Conservation (phyloP, 805 yeast species). For the Saccharomycopsis malanga region DNA sequence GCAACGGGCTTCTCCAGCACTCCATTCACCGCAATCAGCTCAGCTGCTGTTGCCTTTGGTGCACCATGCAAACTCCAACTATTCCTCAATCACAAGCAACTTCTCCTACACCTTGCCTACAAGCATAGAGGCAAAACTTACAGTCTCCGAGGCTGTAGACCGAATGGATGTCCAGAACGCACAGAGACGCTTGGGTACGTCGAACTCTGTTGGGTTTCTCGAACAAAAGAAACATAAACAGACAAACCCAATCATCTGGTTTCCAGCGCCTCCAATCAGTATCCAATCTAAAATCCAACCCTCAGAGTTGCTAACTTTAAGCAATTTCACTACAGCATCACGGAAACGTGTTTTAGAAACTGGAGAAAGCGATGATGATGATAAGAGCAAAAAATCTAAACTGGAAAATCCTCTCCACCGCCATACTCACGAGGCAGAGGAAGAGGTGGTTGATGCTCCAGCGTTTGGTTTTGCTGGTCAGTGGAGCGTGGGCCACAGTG, state of each 20-base stretch:
- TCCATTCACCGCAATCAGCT: background rate
- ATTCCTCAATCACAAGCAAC: conserved; percentile 5
- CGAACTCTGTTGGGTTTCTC: background rate
- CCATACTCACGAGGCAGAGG: conserved; percentile 21
- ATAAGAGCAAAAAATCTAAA: background rate
- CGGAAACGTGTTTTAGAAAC: conserved; percentile 5
- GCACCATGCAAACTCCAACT: conserved; percentile 14
- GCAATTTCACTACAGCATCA: background rate
- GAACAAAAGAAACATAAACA: background rate
- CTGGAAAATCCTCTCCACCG: conserved; percentile 9
- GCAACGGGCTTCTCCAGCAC: background rate
- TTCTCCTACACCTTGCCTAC: conserved; percentile 11
- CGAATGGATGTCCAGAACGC: conserved; percentile 1
- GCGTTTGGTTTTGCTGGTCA: conserved; percentile 9
- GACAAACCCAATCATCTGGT: conserved; percentile 5
- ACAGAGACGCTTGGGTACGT: background rate
- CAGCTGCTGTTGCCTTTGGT: too few relatives aligned
- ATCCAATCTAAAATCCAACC: conserved; percentile 5
- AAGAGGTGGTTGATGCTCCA: conserved; percentile 20
- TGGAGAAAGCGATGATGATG: background rate
- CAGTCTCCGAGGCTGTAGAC: background rate
- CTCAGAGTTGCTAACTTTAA: background rate
- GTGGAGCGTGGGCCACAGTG: conserved; percentile 60
- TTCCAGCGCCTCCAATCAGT: conserved; percentile 10
- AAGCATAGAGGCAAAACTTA: background rate